Base-by-base conservation (phyloP, 169 alveolate species). In the Eimeria acervulina region DNA sequence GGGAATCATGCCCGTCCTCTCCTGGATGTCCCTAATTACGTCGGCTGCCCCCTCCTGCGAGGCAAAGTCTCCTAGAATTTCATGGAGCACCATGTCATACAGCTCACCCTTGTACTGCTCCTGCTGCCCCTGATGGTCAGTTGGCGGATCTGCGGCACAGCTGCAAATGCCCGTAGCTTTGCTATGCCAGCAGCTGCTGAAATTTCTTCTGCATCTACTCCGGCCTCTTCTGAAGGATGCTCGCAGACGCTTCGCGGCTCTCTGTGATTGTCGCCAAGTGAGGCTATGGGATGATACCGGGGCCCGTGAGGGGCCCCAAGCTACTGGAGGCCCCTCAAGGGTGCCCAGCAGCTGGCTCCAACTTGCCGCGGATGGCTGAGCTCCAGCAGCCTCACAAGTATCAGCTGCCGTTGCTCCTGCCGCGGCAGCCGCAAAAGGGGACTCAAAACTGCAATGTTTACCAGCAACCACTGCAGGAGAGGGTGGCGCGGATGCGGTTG, bases 31-130 rank as follows among this genome's bases (percentile, higher is more conserved):
- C 90, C 97, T 92, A 52, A 97, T 97, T 72, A 97, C 98, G 89
- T 98, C 99, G 28, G 98, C 98, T 31, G 97, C 98, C 13, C 98
- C 98, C 78, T 98, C 99, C 91, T 98, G 99, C 23, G 98, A 97
- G 55, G 98, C 98, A 85, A 97, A 98, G 96, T 98, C 99, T 10
- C 99, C 99, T 44, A 98, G 95, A 55, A 98, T 98, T 84, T 98
- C 99, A 91, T 98, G 98, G 68, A 98, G 96, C 66, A 98, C 96
- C 98, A 98, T 96, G 90, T 97, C 98, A 89, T 98, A 98, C 83
- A 97, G 97, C 55, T 47, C 74, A 36, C 52, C 55, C 52, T 31
- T 63, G 5, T 26, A 38, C 19, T 26, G 70, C 38, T n/a, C 40
- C 36, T 40, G 63, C 5, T 42, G 63, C 38, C 6, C 61, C 15